A percentile compares a stretch with the other conserved stretches of the same genome.
phyloP scores from a whole-genome alignment of 148 eudicot species.

The Chenopodium quinoa region DNA sequence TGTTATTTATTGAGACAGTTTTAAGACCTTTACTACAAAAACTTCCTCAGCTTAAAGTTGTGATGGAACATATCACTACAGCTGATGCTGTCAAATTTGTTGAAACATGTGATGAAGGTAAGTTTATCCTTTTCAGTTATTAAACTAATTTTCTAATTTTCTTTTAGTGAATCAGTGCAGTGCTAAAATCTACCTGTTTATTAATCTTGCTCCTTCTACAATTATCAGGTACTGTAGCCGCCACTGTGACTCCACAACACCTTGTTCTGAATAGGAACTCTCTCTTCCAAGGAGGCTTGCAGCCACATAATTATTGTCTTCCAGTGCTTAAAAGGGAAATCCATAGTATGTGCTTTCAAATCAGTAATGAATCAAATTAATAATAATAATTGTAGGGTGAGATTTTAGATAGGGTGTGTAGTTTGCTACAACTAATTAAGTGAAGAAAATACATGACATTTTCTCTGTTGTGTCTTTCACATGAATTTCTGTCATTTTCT shows the following conservation, averaged over 20 bases:
- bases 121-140: neutral
- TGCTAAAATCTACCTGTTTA: neutral
- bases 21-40: constrained; percentile 68
- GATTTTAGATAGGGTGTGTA: neutral
- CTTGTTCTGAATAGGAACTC: constrained; percentile 82
- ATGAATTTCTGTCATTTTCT: neutral
- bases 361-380: neutral
- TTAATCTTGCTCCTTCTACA: constrained; percentile 7
- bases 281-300: constrained; percentile 89
- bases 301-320: constrained; percentile 89
- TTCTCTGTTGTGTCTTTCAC: neutral
- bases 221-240: constrained; percentile 67
- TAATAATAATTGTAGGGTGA: neutral
- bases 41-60: constrained; percentile 78
- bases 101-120: constrained; percentile 75
- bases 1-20: constrained; percentile 71
- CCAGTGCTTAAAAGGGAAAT: constrained; percentile 91
- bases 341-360: constrained; percentile 51
- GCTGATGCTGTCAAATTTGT: constrained; percentile 81
- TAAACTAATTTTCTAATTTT: neutral
- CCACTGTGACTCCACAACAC: constrained; percentile 95
- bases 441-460: neutral
- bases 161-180: neutral
- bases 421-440: neutral
- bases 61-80: constrained; percentile 98